phyloP scores from a whole-genome alignment of 2,329 filamentous ascomycete genomes.

The Ophiostoma ips region DNA sequence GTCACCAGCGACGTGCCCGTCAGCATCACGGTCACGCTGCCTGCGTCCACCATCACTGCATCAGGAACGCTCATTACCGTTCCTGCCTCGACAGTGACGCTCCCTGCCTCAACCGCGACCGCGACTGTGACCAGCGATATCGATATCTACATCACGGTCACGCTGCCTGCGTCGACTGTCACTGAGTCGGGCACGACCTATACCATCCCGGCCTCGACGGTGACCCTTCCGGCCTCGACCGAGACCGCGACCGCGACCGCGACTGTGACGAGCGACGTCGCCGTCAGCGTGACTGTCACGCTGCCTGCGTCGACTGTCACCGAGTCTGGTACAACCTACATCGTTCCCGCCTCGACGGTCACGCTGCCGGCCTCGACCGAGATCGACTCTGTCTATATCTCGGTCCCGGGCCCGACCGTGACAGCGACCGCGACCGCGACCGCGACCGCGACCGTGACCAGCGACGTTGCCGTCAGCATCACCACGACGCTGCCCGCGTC shows the following conservation, averaged over 20 bases:
- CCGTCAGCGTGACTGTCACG: slow-evolving; percentile 9
- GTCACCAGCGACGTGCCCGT: not conserved
- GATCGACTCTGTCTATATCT: not conserved
- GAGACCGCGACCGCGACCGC: not conserved
- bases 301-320: slow-evolving; percentile 5
- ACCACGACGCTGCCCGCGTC: slow-evolving; percentile 8
- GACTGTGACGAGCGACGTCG: slow-evolving; percentile 4
- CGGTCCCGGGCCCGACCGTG: not conserved
- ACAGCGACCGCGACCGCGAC: not conserved
- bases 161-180: slow-evolving; percentile 2
- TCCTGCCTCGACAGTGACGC: slow-evolving; percentile 4
- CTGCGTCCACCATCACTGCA: slow-evolving; percentile 1
- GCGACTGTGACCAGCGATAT: not conserved
- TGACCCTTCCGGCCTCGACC: slow-evolving; percentile 7
- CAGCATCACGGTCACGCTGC: slow-evolving; percentile 2
- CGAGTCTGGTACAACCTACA: not conserved
- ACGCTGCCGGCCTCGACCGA: slow-evolving; percentile 7
- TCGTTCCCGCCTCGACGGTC: slow-evolving; percentile 1
- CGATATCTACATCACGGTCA: slow-evolving; percentile 6
- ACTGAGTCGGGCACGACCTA: slow-evolving; percentile 2
- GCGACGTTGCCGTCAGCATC: slow-evolving; percentile 5
- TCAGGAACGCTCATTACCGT: slow-evolving; percentile 4
- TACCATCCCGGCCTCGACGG: not conserved
- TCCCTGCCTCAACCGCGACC: not conserved
- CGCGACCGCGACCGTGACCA: slow-evolving; percentile 8